Base-by-base conservation (phyloP, 164 flowering plant genomes). In the Piper betle region DNA sequence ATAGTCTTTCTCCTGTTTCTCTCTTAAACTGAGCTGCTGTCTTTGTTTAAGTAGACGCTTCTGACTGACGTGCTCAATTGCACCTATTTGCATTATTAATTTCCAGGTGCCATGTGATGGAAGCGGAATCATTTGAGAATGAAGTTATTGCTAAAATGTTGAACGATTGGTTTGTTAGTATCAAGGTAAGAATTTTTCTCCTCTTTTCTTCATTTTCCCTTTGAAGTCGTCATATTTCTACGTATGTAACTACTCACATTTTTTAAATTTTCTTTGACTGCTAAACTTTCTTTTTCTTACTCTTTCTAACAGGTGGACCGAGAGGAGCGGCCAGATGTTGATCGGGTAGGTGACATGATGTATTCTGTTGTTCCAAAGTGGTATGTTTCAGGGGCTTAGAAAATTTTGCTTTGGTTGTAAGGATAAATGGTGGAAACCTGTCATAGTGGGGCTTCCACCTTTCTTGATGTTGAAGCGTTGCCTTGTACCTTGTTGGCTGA, bases 71-170 rank as follows among this genome's bases (percentile, higher is more conserved):
- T 25, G 33, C 33, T 25, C 33, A 25, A 25, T 25, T 25, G 33
- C 33, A 25, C 33, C 33, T 25, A 25, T 25, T 25, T 25, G 33
- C 33, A 25, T 25, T 25, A 25, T 25, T 25, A 25, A 25, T 25
- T 55, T 4, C 64, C 39, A 92, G 98, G 98, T 93, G 98, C 68
- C 98, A 93, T 79, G 98, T 93, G 6, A 93, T 93, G 98, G 98
- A 93, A 74, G 96, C 83, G 57, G 98, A 93, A 67, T 93, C 98
- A 25, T 93, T 93, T 73, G 98, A 89, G 78, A 65, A 81, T 73
- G 94, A 89, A 72, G 84, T 66, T 54, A 84, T 89, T 33, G 96
- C 97, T 3, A 82, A 83, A 64, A 60, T 93, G 79, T 77, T 93
- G 42, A 93, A 89, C 68, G 87, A 85, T 63, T 82, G 88, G 91